Conservation (phyloP, 169 alveolate genomes). For the Cyclospora cayetanensis region DNA sequence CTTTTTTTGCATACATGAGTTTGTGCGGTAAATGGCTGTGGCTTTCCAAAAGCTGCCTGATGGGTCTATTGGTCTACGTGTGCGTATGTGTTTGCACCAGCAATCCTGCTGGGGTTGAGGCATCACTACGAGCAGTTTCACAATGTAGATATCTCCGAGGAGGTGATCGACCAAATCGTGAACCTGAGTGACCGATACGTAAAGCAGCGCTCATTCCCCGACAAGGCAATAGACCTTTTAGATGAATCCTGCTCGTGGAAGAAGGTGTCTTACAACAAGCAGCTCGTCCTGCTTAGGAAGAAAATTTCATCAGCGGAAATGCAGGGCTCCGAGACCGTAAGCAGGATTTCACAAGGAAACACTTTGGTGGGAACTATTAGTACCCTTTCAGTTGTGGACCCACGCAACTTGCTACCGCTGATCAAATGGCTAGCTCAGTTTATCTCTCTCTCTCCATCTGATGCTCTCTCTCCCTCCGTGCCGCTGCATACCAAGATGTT, state of each 20-base stretch:
- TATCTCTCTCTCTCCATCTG: neutral
- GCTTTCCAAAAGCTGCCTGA: neutral
- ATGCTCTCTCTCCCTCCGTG: neutral
- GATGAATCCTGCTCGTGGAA: constrained; percentile 69
- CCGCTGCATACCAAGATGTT: neutral
- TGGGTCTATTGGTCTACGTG: too few relatives aligned
- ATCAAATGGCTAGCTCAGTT: neutral
- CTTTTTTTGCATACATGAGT: neutral
- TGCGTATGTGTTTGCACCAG: neutral
- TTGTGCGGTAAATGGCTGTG: neutral
- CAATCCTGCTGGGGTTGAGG: constrained; percentile 4
- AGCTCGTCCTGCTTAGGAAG: neutral
- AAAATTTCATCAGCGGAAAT: neutral
- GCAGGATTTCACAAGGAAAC: neutral
- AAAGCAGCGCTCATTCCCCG: constrained; percentile 86
- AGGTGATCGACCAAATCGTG: constrained; percentile 85
- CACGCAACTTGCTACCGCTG: neutral
- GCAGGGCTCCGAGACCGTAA: neutral
- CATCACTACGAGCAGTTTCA: constrained; percentile 83
- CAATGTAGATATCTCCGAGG: constrained; percentile 84
- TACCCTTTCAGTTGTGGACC: too few relatives aligned
- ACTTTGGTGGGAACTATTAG: neutral
- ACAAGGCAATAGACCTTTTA: constrained; percentile 86
- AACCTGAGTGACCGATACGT: constrained; percentile 83
- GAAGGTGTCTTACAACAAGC: neutral